phyloP scores from a whole-genome alignment of 208 protist species.

The Trypanosoma melophagium region DNA sequence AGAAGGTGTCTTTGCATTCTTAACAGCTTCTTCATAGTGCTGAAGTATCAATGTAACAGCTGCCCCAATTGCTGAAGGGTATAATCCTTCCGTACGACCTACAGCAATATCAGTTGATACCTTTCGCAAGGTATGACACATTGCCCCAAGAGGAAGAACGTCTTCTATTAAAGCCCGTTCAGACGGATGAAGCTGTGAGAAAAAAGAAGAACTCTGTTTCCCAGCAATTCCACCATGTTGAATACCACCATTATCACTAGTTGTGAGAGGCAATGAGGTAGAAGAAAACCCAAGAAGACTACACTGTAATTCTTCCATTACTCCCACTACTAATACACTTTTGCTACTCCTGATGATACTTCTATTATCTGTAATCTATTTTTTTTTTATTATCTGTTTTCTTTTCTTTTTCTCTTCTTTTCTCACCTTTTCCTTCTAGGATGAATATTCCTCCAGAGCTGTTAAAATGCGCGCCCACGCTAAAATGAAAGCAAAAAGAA shows the following conservation, averaged over 20 bases:
- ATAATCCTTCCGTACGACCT: conserved; percentile 54
- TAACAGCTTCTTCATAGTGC: conserved; percentile 59
- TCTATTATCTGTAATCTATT: conserved; percentile 7
- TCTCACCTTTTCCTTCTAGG: conserved; percentile 1
- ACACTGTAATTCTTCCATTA: conserved; percentile 88
- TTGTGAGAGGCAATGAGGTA: conserved; percentile 25
- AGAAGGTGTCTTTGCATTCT: conserved; percentile 33
- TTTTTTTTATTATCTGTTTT: neutral
- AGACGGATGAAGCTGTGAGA: conserved; percentile 57
- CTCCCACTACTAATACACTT: neutral
- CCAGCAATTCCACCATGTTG: neutral
- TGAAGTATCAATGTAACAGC: conserved; percentile 43
- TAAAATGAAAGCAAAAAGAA: neutral
- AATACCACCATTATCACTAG: neutral
- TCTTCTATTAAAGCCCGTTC: conserved; percentile 53
- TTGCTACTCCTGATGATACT: conserved; percentile 4
- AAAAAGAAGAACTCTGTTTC: conserved; percentile 8
- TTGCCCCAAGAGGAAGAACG: conserved; percentile 54
- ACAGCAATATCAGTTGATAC: conserved; percentile 40
- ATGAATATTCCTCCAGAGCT: neutral
- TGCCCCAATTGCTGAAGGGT: conserved; percentile 53
- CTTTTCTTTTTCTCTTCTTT: neutral
- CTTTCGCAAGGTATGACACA: conserved; percentile 40
- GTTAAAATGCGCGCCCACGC: neutral
- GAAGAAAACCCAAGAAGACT: conserved; percentile 74